Percentiles rank a stretch among this genome's conserved stretches.
Conservation (phyloP, 192 early-diverging fungal genomes). For the Gaertneriomyces sp. region DNA sequence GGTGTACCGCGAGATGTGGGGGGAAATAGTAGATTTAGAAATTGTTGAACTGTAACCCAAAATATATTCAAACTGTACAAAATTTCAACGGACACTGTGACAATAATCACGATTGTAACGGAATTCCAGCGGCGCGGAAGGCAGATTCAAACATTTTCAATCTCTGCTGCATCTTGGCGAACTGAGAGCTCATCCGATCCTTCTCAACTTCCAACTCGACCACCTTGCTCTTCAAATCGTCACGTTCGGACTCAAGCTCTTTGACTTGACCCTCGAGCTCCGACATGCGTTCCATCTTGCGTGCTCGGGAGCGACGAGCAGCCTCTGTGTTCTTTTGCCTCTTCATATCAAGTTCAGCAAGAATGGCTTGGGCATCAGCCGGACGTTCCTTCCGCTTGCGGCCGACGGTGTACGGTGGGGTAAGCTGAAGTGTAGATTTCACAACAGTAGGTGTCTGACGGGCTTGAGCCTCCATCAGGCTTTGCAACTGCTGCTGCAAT, state of each 20-base stretch:
- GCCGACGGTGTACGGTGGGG: conserved; percentile 17
- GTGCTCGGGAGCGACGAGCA: conserved; percentile 83
- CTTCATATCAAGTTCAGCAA: conserved; percentile 43
- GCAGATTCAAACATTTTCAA: too few relatives aligned
- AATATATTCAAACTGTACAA: neutral
- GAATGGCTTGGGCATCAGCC: conserved; percentile 29
- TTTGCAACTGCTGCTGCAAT: conserved; percentile 22
- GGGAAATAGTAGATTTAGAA: conserved; percentile 45
- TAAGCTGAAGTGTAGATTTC: neutral
- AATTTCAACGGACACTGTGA: too few relatives aligned
- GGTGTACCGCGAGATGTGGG: conserved; percentile 47
- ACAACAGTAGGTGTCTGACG: conserved; percentile 8
- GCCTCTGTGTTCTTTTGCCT: conserved; percentile 79
- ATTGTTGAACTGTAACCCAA: conserved; percentile 25
- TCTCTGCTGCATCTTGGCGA: too few relatives aligned
- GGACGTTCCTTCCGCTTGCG: conserved; percentile 47
- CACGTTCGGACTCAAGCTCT: conserved; percentile 61
- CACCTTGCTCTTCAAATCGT: conserved; percentile 16
- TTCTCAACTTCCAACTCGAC: neutral
- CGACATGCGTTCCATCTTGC: conserved; percentile 65
- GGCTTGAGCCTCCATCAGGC: conserved; percentile 12
- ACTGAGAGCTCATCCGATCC: neutral
- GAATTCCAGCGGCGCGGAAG: too few relatives aligned
- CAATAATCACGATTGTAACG: too few relatives aligned
- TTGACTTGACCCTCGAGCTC: conserved; percentile 76